These are phyloP conservation scores for Pythium folliculosum DNA, from an alignment of 352 stramenopile species.

Conservation along the genomic window DNA sequence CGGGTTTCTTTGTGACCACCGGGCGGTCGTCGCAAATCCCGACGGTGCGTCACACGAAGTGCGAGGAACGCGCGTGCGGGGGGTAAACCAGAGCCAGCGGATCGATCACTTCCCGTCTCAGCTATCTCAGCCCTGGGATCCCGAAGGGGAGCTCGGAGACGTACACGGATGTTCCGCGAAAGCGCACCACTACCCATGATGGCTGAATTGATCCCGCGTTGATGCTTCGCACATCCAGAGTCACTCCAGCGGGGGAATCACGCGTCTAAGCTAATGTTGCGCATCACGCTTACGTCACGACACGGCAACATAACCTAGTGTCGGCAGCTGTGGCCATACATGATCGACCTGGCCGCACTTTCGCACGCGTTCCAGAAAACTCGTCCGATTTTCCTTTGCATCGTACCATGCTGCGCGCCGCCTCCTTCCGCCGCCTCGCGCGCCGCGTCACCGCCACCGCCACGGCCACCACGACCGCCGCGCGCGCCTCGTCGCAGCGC, in stretches of 20 bases:
- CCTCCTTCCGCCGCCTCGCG: conserved; percentile 40
- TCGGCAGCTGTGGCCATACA: neutral
- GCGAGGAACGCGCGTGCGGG: too few species aligned
- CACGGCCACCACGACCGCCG: neutral
- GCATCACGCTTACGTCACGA: neutral
- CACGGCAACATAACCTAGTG: neutral
- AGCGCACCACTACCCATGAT: neutral
- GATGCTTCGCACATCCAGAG: neutral
- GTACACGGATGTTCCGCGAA: too few species aligned
- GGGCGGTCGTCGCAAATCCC: too few species aligned
- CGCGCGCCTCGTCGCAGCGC: neutral
- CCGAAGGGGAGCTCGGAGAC: too few species aligned
- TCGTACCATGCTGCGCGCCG: conserved; percentile 56
- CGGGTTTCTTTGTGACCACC: conserved; percentile 9
- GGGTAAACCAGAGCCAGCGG: too few species aligned
- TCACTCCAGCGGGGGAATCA: neutral
- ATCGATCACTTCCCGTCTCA: too few species aligned
- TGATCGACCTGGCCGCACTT: neutral
- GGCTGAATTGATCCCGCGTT: neutral
- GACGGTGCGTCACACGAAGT: too few species aligned
- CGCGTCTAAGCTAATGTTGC: too few species aligned
- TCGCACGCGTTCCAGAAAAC: conserved; percentile 33
- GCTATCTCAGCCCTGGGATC: too few species aligned
- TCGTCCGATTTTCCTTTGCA: conserved; percentile 2
- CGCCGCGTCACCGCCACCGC: conserved; percentile 28